phyloP scores from a whole-genome alignment of 352 stramenopile species.

The Phytophthora melonis region DNA sequence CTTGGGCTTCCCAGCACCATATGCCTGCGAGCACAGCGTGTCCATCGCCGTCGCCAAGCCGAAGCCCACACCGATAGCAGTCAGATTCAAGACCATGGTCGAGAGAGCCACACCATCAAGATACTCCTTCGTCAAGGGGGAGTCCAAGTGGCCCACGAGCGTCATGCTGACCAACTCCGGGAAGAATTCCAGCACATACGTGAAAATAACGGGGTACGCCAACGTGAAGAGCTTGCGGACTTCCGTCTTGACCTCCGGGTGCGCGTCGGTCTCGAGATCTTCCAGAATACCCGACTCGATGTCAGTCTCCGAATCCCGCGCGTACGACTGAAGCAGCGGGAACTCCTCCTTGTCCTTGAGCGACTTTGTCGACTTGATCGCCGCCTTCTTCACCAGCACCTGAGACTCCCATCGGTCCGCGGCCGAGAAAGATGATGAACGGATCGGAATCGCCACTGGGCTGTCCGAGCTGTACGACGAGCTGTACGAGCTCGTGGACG shows the following conservation, averaged over 20 bases:
- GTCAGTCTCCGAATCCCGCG: slow-evolving; percentile 27
- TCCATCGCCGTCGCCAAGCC: slow-evolving; percentile 89
- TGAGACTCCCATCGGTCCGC: slow-evolving; percentile 24
- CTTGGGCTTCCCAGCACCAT: slow-evolving; percentile 69
- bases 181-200: slow-evolving; percentile 80
- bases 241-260: slow-evolving; percentile 45
- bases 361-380: slow-evolving; percentile 4
- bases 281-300: slow-evolving; percentile 35
- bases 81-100: slow-evolving; percentile 86
- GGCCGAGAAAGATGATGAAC: slow-evolving; percentile 31
- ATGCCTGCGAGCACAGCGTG: slow-evolving; percentile 89
- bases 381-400: slow-evolving; percentile 10
- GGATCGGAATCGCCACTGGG: slow-evolving; percentile 24
- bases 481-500: slow-evolving; percentile 47
- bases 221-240: slow-evolving; percentile 46
- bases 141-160: slow-evolving; percentile 78
- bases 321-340: slow-evolving; percentile 47
- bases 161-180: slow-evolving; percentile 71
- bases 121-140: slow-evolving; percentile 74
- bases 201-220: slow-evolving; percentile 75
- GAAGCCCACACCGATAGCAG: slow-evolving; percentile 79
- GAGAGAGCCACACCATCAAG: slow-evolving; percentile 74
- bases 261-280: slow-evolving; percentile 13
- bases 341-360: slow-evolving; percentile 44
- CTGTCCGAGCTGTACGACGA: slow-evolving; percentile 40